Percentiles rank a stretch among this genome's conserved stretches.
These are phyloP conservation scores for Huntiella savannae DNA, from an alignment of 2,329 filamentous ascomycete genomes.

Conservation along the genomic window DNA sequence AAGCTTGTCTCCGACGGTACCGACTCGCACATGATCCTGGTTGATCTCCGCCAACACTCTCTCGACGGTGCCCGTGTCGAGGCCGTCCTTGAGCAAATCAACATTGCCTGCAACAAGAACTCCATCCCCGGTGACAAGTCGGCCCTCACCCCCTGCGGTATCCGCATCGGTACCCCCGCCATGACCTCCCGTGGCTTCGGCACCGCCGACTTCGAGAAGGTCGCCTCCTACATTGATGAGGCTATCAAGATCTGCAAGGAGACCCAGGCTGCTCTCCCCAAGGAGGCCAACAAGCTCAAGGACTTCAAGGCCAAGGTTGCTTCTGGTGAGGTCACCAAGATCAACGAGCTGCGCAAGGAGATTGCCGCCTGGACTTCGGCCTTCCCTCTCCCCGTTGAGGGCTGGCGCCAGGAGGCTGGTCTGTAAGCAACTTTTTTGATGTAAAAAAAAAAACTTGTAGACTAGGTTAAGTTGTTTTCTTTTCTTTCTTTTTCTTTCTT, in stretches of 20 bases:
- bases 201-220: constrained; percentile 69
- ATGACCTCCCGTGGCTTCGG: constrained; percentile 95
- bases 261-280: constrained; percentile 67
- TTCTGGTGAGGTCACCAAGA: constrained; percentile 57
- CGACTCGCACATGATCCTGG: constrained; percentile 88
- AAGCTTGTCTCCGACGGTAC: constrained; percentile 85
- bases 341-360: constrained; percentile 74
- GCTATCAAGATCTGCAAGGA: constrained; percentile 80
- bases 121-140: constrained; percentile 91
- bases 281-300: constrained; percentile 98
- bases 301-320: constrained; percentile 94
- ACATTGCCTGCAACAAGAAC: constrained; percentile 98
- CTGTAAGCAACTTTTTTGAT: constrained; percentile 23
- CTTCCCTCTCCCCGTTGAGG: constrained; percentile 83
- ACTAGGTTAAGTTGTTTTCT: constrained; percentile 2
- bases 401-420: constrained; percentile 43
- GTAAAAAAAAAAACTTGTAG: not conserved
- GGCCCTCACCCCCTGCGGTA: constrained; percentile 76
- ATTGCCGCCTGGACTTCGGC: constrained; percentile 68
- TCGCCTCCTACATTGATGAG: constrained; percentile 74
- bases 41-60: constrained; percentile 74
- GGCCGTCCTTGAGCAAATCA: constrained; percentile 74
- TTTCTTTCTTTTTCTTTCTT: not conserved
- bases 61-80: constrained; percentile 84
- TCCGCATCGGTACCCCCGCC: constrained; percentile 86